A percentile compares a stretch with the other conserved stretches of the same genome.
Evolutionary conservation across 2,329 filamentous ascomycete genomes (phyloP).

Genomic region (Fusarium oxysporum): DNA sequence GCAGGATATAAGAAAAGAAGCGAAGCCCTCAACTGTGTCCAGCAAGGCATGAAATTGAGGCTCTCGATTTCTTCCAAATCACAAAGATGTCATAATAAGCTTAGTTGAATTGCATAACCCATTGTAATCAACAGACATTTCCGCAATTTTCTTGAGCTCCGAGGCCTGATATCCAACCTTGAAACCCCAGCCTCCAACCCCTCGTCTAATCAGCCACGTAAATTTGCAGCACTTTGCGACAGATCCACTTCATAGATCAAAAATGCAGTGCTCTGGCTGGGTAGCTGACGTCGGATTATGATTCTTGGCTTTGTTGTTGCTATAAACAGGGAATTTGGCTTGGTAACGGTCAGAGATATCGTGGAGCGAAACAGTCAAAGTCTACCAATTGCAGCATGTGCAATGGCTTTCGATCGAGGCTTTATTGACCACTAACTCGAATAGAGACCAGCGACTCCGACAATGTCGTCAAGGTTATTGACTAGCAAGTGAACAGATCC

Average conservation of each 20-base stretch:
- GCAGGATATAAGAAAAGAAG: background rate
- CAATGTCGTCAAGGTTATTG: slow-evolving; percentile 18
- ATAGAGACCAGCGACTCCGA: slow-evolving; percentile 8
- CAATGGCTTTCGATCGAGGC: slow-evolving; percentile 3
- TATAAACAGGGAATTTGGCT: slow-evolving; percentile 37
- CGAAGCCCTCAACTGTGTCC: background rate
- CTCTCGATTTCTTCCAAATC: background rate
- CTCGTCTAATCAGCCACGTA: slow-evolving; percentile 44
- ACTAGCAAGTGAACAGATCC: slow-evolving; percentile 26
- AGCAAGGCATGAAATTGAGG: background rate
- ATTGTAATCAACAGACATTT: background rate
- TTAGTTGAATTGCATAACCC: background rate
- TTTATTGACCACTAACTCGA: slow-evolving; percentile 11
- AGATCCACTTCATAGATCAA: slow-evolving; percentile 24
- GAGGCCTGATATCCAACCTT: background rate
- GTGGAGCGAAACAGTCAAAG: slow-evolving; percentile 18
- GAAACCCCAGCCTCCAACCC: slow-evolving; percentile 39
- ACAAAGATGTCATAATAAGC: background rate
- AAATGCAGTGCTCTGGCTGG: slow-evolving; percentile 23
- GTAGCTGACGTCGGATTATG: slow-evolving; percentile 31
- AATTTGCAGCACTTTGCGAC: slow-evolving; percentile 38
- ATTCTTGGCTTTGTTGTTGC: slow-evolving; percentile 29
- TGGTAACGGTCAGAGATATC: slow-evolving; percentile 29
- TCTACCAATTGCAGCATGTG: slow-evolving; percentile 10
- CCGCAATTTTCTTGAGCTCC: background rate